phyloP scores from a whole-genome alignment of 805 yeast species.

The Hanseniaspora valbyensis region DNA sequence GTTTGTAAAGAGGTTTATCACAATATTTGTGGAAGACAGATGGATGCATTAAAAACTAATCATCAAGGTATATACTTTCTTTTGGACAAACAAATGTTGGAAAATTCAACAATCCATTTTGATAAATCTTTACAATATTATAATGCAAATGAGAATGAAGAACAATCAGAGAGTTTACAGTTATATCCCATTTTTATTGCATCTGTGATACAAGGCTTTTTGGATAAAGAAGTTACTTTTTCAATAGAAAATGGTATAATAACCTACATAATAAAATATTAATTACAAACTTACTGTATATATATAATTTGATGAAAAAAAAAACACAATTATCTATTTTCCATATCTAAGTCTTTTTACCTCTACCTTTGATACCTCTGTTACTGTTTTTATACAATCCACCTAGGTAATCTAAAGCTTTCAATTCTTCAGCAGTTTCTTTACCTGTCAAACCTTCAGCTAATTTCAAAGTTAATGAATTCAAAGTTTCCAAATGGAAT shows the following conservation, averaged over 20 bases:
- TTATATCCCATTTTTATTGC: neutral
- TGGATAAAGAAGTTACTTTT: neutral
- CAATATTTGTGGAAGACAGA: slow-evolving; percentile 65
- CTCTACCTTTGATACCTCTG: slow-evolving; percentile 86
- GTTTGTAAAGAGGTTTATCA: slow-evolving; percentile 90
- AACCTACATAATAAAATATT: neutral
- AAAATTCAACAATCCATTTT: slow-evolving; percentile 24
- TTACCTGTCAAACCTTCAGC: slow-evolving; percentile 50
- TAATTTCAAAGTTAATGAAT: slow-evolving; percentile 51
- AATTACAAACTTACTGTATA: neutral
- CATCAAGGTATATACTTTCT: slow-evolving; percentile 48
- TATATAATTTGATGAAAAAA: neutral
- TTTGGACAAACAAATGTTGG: slow-evolving; percentile 24
- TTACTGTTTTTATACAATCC: slow-evolving; percentile 77
- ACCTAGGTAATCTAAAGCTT: slow-evolving; percentile 65
- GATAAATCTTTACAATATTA: slow-evolving; percentile 17
- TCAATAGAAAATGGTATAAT: neutral
- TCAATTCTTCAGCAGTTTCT: slow-evolving; percentile 44
- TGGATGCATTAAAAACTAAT: slow-evolving; percentile 85
- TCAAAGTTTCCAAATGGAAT: slow-evolving; percentile 66
- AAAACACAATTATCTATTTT: neutral
- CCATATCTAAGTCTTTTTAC: slow-evolving; percentile 35
- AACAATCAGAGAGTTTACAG: neutral
- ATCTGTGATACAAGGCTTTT: neutral
- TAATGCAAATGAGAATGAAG: neutral